phyloP scores from a whole-genome alignment of 192 early-diverging fungal species.

The Haplosporangium gracile region DNA sequence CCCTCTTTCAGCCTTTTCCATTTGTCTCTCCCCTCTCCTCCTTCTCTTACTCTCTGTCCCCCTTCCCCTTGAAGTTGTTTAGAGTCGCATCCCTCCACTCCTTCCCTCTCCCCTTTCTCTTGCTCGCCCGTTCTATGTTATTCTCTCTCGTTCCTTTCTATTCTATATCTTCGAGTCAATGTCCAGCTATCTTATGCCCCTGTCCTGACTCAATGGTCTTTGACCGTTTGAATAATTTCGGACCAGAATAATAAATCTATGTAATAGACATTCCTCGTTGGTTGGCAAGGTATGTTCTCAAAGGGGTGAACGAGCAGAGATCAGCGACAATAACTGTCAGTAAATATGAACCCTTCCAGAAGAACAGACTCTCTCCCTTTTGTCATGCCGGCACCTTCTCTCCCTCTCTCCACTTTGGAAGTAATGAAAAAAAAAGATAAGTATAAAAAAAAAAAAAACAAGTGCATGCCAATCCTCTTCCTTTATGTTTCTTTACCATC shows the following conservation, averaged over 20 bases:
- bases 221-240: not conserved
- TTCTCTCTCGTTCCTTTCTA: no score
- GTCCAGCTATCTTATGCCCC: not conserved
- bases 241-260: not conserved
- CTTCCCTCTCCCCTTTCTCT: not conserved
- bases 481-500: not conserved
- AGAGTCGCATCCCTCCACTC: not conserved
- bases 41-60: not conserved
- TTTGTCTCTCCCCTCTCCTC: not conserved
- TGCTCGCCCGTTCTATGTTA: no score
- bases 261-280: no score
- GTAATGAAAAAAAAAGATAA: not conserved
- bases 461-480: not conserved
- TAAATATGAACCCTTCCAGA: no score
- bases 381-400: no score
- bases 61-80: not conserved
- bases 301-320: no score
- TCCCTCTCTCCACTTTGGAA: not conserved
- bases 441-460: not conserved
- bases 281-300: no score
- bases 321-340: no score
- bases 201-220: not conserved
- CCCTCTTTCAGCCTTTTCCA: not conserved
- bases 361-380: no score
- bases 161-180: no score